Evolutionary conservation across 208 protist species (phyloP).

Genomic region (Leishmania aethiopica): DNA sequence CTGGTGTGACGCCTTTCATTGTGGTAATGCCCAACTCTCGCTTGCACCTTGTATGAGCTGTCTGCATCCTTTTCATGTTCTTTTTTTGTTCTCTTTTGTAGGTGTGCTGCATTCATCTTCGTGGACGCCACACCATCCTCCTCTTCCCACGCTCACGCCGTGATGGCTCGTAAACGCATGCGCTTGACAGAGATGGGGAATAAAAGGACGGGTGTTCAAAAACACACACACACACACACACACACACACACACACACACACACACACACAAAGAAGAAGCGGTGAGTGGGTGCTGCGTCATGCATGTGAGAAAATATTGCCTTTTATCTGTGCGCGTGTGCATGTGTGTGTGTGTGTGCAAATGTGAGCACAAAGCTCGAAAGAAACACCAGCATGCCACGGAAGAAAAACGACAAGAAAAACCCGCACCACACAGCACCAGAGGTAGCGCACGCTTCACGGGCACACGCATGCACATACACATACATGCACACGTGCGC

Average conservation of each 20-base stretch:
- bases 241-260: background rate
- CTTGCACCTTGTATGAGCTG: background rate
- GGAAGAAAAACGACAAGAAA: background rate
- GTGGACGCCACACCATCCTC: background rate
- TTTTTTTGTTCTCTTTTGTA: background rate
- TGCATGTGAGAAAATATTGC: background rate
- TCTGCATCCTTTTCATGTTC: background rate
- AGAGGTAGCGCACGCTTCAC: background rate
- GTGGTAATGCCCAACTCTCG: background rate
- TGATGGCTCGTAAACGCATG: background rate
- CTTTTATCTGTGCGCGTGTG: background rate
- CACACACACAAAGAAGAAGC: background rate
- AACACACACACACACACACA: background rate
- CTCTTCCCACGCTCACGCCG: background rate
- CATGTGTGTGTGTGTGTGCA: background rate
- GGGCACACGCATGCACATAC: background rate
- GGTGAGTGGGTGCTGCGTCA: background rate
- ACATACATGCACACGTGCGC: background rate
- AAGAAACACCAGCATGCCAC: background rate
- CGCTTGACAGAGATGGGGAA: constrained; percentile 4
- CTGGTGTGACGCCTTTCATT: background rate
- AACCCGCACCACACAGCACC: constrained; percentile 5
- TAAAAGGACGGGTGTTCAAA: background rate
- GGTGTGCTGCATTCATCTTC: background rate
- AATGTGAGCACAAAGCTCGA: background rate